A percentile compares a stretch with the other conserved stretches of the same genome.
These are phyloP conservation scores for Saccharomyces cerevisiae DNA, from an alignment of 805 yeast genomes.

Conservation along the genomic window DNA sequence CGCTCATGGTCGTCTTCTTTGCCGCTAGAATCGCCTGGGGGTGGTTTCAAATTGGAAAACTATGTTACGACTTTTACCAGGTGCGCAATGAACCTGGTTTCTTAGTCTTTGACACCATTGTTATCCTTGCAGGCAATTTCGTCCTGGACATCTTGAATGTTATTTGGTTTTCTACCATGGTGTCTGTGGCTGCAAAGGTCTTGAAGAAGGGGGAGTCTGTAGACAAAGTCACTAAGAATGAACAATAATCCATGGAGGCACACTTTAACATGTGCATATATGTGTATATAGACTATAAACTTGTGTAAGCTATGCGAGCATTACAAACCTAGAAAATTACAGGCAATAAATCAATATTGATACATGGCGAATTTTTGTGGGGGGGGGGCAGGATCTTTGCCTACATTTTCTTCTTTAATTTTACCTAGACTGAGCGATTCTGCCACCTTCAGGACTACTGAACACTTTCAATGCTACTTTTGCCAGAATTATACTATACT, in stretches of 20 bases:
- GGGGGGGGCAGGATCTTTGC: background rate
- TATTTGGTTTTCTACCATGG: conserved; percentile 78
- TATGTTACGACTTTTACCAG: conserved; percentile 41
- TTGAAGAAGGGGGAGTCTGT: conserved; percentile 1
- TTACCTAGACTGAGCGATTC: background rate
- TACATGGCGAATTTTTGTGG: background rate
- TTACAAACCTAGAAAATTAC: background rate
- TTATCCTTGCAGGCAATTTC: conserved; percentile 41
- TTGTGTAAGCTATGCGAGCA: background rate
- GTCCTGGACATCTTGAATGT: conserved; percentile 59
- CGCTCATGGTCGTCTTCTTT: conserved; percentile 59
- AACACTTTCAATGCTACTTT: too few relatives aligned
- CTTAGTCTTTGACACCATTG: conserved; percentile 34
- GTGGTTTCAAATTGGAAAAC: conserved; percentile 49
- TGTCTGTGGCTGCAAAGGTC: conserved; percentile 48
- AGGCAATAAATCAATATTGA: background rate
- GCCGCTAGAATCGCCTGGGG: conserved; percentile 75
- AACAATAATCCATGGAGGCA: background rate
- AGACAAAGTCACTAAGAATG: background rate
- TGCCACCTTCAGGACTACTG: background rate
- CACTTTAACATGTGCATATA: background rate
- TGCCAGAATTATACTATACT: background rate
- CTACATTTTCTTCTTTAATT: background rate
- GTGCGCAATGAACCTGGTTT: conserved; percentile 36
- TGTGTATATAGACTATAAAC: background rate